phyloP scores from a whole-genome alignment of 345 rosid species.

The Eucalyptus victrix region DNA sequence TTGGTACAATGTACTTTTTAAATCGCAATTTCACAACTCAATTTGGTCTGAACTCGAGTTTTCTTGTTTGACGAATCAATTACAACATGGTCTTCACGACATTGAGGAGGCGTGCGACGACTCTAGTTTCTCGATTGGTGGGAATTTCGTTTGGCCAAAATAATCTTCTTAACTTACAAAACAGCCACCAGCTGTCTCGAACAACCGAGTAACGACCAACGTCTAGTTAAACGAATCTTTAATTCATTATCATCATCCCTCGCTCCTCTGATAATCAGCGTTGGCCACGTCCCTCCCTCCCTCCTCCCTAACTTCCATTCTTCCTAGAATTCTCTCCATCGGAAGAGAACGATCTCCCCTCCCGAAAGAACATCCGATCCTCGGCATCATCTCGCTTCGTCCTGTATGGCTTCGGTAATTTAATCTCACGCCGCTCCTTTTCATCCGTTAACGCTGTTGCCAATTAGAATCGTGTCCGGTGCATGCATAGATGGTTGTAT shows the following conservation, averaged over 20 bases:
- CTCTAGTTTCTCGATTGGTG: neutral
- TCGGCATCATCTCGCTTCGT: neutral
- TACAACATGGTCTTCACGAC: neutral
- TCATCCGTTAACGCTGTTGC: neutral
- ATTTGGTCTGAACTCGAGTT: neutral
- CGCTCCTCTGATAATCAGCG: neutral
- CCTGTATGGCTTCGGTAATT: neutral
- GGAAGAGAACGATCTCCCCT: neutral
- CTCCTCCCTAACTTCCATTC: neutral
- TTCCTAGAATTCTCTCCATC: neutral
- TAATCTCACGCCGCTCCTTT: neutral
- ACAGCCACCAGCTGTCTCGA: neutral
- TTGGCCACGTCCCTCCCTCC: neutral
- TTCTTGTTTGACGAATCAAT: neutral
- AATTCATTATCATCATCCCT: neutral
- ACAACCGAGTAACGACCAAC: neutral
- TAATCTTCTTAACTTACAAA: neutral
- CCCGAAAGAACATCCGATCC: neutral
- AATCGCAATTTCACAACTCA: rapidly evolving
- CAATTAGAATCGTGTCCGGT: neutral
- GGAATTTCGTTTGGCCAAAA: neutral
- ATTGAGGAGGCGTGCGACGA: neutral
- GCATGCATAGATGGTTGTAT: neutral
- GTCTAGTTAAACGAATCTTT: neutral
- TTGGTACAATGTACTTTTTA: rapidly evolving